phyloP scores from a whole-genome alignment of 2,329 filamentous ascomycete species.

The Stachybotrys echinatus region DNA sequence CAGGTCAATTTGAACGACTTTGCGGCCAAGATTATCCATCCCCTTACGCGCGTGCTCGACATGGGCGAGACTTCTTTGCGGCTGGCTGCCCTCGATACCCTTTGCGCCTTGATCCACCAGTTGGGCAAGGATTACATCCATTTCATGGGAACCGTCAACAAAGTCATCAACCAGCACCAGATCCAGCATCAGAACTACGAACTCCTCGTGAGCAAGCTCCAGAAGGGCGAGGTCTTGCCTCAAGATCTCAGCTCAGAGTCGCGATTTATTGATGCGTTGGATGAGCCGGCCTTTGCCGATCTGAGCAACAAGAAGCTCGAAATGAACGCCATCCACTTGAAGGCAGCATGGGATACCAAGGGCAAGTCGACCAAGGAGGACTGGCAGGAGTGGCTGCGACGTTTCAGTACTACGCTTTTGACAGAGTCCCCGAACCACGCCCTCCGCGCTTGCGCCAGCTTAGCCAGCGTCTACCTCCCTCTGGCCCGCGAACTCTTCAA shows the following conservation, averaged over 20 bases:
- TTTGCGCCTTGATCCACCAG: conserved; percentile 93
- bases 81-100: conserved; percentile 81
- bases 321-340: conserved; percentile 95
- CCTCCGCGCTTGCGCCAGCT: conserved; percentile 81
- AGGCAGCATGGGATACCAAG: conserved; percentile 93
- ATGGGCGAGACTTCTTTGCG: conserved; percentile 69
- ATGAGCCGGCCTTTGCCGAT: conserved; percentile 78
- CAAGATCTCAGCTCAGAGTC: conserved; percentile 89
- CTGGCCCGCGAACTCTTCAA: conserved; percentile 95
- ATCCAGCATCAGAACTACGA: conserved; percentile 91
- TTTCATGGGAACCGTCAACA: conserved; percentile 90
- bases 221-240: conserved; percentile 91
- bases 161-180: conserved; percentile 71
- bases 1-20: conserved; percentile 98
- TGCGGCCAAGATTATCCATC: conserved; percentile 93
- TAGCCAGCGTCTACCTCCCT: conserved; percentile 87
- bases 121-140: conserved; percentile 92
- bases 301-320: conserved; percentile 89
- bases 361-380: conserved; percentile 97
- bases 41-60: conserved; percentile 75
- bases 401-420: conserved; percentile 91
- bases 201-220: conserved; percentile 83
- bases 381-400: conserved; percentile 98
- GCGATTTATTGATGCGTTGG: conserved; percentile 68
- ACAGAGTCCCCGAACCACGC: conserved; percentile 96